Conservation (phyloP, 805 yeast species). For the Starmerella khaoyaiensis region DNA sequence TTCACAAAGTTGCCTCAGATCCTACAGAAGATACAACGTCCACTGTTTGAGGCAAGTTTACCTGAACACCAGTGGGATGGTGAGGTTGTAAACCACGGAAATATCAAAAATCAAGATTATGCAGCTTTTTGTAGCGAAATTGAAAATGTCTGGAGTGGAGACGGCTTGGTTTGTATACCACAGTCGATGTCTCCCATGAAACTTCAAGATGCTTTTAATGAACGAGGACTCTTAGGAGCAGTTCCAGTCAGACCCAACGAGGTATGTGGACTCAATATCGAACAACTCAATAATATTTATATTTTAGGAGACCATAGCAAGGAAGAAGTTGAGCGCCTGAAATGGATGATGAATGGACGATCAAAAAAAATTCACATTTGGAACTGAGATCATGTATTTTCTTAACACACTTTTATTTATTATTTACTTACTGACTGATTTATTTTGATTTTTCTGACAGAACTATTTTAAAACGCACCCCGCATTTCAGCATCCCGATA, state of each 20-base stretch:
- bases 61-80: constrained; percentile 5
- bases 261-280: constrained; percentile 16
- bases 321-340: constrained; percentile 6
- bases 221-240: not conserved
- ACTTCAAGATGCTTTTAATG: constrained; percentile 3
- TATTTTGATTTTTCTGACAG: no score
- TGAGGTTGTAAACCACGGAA: not conserved
- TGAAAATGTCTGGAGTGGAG: constrained; percentile 11
- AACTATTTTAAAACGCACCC: no score
- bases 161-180: constrained; percentile 15
- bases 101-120: not conserved
- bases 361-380: not conserved
- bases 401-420: no score
- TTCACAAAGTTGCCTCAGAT: constrained; percentile 9
- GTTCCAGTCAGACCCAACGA: constrained; percentile 10
- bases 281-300: constrained; percentile 7
- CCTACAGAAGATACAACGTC: constrained; percentile 1
- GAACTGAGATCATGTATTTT: no score
- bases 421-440: no score
- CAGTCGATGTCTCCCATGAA: constrained; percentile 2
- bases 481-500: no score
- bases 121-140: not conserved
- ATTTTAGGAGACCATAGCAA: constrained; percentile 6
- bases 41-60: constrained; percentile 11
- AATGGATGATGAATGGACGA: constrained; percentile 11